Evolutionary conservation across 2,329 filamentous ascomycete genomes (phyloP), one percentile per base, ranked within the genome.

Genomic region (Ascochyta lentis): DNA sequence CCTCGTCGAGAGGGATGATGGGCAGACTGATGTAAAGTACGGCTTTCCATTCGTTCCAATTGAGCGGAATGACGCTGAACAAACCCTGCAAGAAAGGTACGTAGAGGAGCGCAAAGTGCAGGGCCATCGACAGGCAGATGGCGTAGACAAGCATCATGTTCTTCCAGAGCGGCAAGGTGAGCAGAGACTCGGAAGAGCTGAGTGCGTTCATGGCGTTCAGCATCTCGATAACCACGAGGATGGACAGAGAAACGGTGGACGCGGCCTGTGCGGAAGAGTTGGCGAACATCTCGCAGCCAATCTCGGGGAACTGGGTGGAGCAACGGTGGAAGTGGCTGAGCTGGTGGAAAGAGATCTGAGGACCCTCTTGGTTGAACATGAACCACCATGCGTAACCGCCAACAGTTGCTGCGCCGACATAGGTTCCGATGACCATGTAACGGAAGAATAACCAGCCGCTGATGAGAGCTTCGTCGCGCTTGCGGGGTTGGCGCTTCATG

Each of bases 301-400:
- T 91, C 68, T 94, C 89, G 0, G 92, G 86, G 80, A 96, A 98
- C 54, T 92, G 83, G 15, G 90, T 71, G 0, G 89, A 89, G 85
- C 95, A 99, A 74, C 89, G 88, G 80, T 99, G 95, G 87, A 98
- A 99, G 79, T 96, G 90, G 23, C 89, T 81, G 64, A 99, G 82
- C 74, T 99, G 91, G 76, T 85, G 89, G 80, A 98, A 96, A 60
- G 83, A 87, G 77, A 99, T 96, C 76, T 96, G 91, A 23, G 95
- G 95, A 0, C 95, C 95, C 64, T 88, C 86, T 8, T 87, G 79
- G 80, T 98, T 94, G 82, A 90, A 96, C 89, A 99, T 93, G 83
- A 98, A 99, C 91, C 92, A 99, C 95, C 95, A 99, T n/a, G 92
- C 94, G 73, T 99, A 99, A 41, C 96, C 95, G 71, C 89, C 92